A percentile compares a stretch with the other conserved stretches of the same genome.
These are phyloP conservation scores for Tubosaeta sp. DNA, from an alignment of 768 basidiomycete genomes.

Conservation along the genomic window DNA sequence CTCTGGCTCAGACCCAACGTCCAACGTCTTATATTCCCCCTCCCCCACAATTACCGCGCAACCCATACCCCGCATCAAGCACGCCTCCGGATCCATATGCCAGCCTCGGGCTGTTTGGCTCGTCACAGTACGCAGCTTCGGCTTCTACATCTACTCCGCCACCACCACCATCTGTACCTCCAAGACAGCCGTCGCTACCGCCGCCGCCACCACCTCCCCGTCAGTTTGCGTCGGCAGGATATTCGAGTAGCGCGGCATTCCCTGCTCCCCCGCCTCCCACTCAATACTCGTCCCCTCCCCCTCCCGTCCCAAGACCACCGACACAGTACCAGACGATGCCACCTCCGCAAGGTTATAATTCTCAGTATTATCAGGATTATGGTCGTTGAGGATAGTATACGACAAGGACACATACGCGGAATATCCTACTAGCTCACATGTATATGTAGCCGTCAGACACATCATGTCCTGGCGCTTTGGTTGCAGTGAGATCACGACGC, in stretches of 20 bases:
- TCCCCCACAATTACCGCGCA: conserved; percentile 25
- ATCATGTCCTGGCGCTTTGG: no score
- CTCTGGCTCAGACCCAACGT: conserved; percentile 20
- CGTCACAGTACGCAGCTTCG: conserved; percentile 9
- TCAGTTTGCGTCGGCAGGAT: conserved; percentile 17
- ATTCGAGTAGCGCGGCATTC: conserved; percentile 11
- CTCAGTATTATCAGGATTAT: conserved; percentile 31
- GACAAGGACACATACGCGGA: no score
- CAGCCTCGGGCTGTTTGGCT: conserved; percentile 26
- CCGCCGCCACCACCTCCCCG: conserved; percentile 19
- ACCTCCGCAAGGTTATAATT: conserved; percentile 28
- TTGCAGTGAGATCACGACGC: no score
- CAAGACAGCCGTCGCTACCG: conserved; percentile 23
- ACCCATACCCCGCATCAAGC: conserved; percentile 18
- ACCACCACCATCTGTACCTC: conserved; percentile 15
- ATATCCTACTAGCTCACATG: no score
- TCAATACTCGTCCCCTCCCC: conserved; percentile 20
- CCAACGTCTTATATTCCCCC: conserved; percentile 15
- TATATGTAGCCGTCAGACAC: no score
- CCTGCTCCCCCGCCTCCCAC: conserved; percentile 30
- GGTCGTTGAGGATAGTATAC: conserved; percentile 17
- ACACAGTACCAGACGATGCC: conserved; percentile 28
- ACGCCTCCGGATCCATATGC: conserved; percentile 36
- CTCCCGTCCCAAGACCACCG: conserved; percentile 12
- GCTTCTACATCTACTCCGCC: conserved; percentile 2